Evolutionary conservation across 1,284 basidiomycete genomes (phyloP).

Genomic region (Rhodotorula sp.): DNA sequence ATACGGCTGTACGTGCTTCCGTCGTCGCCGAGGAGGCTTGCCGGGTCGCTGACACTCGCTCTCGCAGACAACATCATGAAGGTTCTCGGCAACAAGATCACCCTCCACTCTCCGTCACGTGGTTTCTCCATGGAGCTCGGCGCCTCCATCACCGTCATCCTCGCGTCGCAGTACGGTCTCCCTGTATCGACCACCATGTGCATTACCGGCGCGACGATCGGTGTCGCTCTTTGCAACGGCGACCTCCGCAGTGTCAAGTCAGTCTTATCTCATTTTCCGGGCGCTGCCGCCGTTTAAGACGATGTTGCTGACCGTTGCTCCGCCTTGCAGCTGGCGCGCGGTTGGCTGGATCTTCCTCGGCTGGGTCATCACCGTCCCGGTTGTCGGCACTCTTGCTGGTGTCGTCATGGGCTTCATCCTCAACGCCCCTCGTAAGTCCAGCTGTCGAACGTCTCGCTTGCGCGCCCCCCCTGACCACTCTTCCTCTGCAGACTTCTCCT

Average conservation of each 20-base stretch:
- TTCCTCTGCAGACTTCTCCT: neutral
- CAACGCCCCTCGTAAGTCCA: conserved; percentile 9
- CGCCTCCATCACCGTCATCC: conserved; percentile 48
- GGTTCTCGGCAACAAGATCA: conserved; percentile 55
- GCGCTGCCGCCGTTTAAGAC: no score
- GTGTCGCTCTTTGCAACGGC: conserved; percentile 49
- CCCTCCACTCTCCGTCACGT: conserved; percentile 55
- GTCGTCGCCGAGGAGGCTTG: no score
- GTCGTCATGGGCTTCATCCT: conserved; percentile 45
- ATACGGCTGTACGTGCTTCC: conserved; percentile 51
- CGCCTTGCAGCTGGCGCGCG: neutral
- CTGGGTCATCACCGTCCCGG: conserved; percentile 54
- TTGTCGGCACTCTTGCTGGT: conserved; percentile 52
- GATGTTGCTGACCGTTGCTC: no score
- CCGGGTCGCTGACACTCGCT: no score
- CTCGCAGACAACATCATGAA: conserved; percentile 47
- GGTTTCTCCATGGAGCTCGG: conserved; percentile 57
- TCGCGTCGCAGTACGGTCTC: conserved; percentile 53
- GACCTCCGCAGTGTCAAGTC: conserved; percentile 16
- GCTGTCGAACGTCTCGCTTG: neutral
- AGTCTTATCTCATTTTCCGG: no score
- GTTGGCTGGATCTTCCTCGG: conserved; percentile 31
- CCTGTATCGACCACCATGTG: conserved; percentile 45
- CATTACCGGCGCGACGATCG: conserved; percentile 56
- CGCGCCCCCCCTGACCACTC: no score